Percentiles rank a stretch among this genome's conserved stretches.
These are phyloP conservation scores for Leccinum insolens DNA, from an alignment of 1,284 basidiomycete species.

Conservation along the genomic window DNA sequence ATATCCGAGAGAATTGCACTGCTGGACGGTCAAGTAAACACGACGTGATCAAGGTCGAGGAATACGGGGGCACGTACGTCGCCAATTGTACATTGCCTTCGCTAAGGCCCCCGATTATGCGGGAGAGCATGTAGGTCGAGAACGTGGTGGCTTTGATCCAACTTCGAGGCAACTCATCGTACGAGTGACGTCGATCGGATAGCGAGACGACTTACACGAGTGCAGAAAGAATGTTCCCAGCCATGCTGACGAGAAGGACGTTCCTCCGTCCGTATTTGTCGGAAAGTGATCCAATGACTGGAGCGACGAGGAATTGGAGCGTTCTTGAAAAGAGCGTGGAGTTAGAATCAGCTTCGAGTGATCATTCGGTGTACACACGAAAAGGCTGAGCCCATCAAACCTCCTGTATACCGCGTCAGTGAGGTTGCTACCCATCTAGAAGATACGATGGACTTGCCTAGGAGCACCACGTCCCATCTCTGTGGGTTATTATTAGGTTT, in stretches of 20 bases:
- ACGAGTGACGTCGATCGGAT: background rate
- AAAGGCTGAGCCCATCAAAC: conserved; percentile 88
- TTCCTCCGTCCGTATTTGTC: conserved; percentile 87
- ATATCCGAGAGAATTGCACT: conserved; percentile 92
- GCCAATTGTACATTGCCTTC: conserved; percentile 87
- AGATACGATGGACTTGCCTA: conserved; percentile 47
- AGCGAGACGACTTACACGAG: conserved; percentile 56
- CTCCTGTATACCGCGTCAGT: conserved; percentile 49
- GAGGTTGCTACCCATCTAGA: background rate
- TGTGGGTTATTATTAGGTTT: conserved; percentile 61
- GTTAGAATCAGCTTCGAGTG: conserved; percentile 8
- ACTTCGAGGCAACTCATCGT: conserved; percentile 38
- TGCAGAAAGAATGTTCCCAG: conserved; percentile 89
- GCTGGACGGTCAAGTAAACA: conserved; percentile 3
- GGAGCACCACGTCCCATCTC: conserved; percentile 81
- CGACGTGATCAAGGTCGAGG: background rate
- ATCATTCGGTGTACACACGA: conserved; percentile 56
- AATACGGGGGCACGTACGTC: conserved; percentile 51
- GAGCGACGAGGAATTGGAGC: conserved; percentile 86
- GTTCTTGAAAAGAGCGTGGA: conserved; percentile 48
- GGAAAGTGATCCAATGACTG: conserved; percentile 78
- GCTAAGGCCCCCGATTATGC: conserved; percentile 86
- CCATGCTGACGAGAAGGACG: conserved; percentile 82
- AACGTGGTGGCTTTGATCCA: conserved; percentile 91
- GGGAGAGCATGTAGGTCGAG: conserved; percentile 84